Evolutionary conservation across 2,329 filamentous ascomycete species (phyloP).

Genomic region (Arachnopeziza araneosa): DNA sequence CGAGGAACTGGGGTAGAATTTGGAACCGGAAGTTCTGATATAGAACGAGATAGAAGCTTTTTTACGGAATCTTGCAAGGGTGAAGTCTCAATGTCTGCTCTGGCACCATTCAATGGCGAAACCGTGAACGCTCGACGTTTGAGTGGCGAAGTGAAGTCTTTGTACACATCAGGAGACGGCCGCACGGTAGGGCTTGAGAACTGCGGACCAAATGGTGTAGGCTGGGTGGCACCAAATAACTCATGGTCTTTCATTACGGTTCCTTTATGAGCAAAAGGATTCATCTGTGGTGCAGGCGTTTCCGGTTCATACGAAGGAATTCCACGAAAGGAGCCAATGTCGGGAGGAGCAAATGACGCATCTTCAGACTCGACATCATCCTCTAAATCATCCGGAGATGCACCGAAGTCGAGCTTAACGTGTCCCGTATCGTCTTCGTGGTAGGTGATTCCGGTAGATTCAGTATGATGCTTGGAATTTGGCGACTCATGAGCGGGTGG

Average conservation of each 20-base stretch:
- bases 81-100: neutral
- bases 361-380: slow-evolving; percentile 20
- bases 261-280: slow-evolving; percentile 28
- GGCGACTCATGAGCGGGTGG: neutral
- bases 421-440: slow-evolving; percentile 25
- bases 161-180: slow-evolving; percentile 27
- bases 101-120: slow-evolving; percentile 17
- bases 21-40: slow-evolving; percentile 1
- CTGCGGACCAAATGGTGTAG: slow-evolving; percentile 23
- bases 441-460: slow-evolving; percentile 26
- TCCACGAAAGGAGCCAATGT: neutral
- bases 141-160: slow-evolving; percentile 19
- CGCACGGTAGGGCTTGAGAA: slow-evolving; percentile 23
- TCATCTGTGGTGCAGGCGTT: slow-evolving; percentile 26
- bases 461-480: slow-evolving; percentile 12
- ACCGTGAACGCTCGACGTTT: slow-evolving; percentile 9
- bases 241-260: slow-evolving; percentile 25
- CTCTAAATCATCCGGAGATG: neutral
- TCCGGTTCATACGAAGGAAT: slow-evolving; percentile 18
- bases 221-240: slow-evolving; percentile 29
- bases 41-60: slow-evolving; percentile 8
- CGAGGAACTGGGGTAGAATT: neutral
- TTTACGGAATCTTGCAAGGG: slow-evolving; percentile 16
- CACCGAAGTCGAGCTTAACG: slow-evolving; percentile 17
- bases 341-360: slow-evolving; percentile 11